These are phyloP conservation scores for Tetrapisispora taiwanensis DNA, from an alignment of 805 yeast species.

Conservation along the genomic window DNA sequence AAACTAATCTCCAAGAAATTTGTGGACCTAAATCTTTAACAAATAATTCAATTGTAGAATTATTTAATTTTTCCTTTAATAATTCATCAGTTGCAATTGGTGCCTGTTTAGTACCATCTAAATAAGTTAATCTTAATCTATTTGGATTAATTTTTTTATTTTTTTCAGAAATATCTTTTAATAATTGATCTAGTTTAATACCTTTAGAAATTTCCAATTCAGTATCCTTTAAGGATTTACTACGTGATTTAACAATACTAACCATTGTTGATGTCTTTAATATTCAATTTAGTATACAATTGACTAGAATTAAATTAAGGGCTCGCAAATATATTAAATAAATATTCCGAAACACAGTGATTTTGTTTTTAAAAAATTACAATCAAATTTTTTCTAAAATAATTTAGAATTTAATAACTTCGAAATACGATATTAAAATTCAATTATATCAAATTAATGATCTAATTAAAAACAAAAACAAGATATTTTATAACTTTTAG, in stretches of 20 bases:
- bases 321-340: too few species aligned
- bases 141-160: slow-evolving; percentile 36
- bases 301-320: too few species aligned
- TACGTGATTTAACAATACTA: slow-evolving; percentile 49
- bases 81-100: slow-evolving; percentile 20
- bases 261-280: slow-evolving; percentile 12
- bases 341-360: too few species aligned
- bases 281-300: too few species aligned
- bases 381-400: too few species aligned
- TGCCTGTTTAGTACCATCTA: slow-evolving; percentile 27
- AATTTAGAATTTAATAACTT: too few species aligned
- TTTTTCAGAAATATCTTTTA: slow-evolving; percentile 34
- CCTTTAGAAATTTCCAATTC: slow-evolving; percentile 25
- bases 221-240: slow-evolving; percentile 44
- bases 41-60: slow-evolving; percentile 36
- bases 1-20: slow-evolving; percentile 87
- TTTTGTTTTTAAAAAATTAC: too few species aligned
- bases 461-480: too few species aligned
- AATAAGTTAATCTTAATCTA: slow-evolving; percentile 47
- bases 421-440: too few species aligned
- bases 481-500: too few species aligned
- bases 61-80: slow-evolving; percentile 29
- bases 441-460: too few species aligned
- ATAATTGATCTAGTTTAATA: slow-evolving; percentile 36
- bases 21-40: slow-evolving; percentile 92